Evolutionary conservation across 441 rosid species (phyloP).

Genomic region (Iberis amara): DNA sequence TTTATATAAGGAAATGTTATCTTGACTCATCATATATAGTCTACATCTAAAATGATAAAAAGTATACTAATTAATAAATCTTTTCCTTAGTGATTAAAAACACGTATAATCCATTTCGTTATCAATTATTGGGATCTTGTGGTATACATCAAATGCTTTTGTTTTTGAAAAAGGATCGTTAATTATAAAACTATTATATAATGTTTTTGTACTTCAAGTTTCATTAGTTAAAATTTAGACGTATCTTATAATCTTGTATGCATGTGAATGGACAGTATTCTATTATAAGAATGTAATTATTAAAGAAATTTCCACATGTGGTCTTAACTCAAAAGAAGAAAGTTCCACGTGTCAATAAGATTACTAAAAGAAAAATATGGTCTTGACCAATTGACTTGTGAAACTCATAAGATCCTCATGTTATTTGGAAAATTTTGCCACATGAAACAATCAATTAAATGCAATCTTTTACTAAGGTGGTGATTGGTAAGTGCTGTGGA

Average conservation of each 20-base stretch:
- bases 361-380: background rate
- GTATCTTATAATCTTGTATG: conserved; percentile 26
- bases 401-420: conserved; percentile 21
- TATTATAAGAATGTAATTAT: conserved; percentile 10
- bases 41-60: conserved; percentile 4
- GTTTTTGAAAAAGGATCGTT: background rate
- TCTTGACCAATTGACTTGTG: conserved; percentile 14
- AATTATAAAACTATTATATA: background rate
- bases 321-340: conserved; percentile 14
- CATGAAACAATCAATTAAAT: conserved; percentile 20
- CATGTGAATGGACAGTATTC: conserved; percentile 22
- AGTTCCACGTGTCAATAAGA: conserved; percentile 23
- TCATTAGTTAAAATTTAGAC: conserved; percentile 21
- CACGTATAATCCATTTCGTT: conserved; percentile 18
- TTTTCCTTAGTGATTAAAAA: conserved; percentile 16
- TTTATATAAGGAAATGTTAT: background rate
- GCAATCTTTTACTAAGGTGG: background rate
- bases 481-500: too few relatives aligned
- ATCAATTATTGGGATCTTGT: conserved; percentile 20
- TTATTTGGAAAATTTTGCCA: conserved; percentile 14
- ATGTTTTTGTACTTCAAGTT: conserved; percentile 26
- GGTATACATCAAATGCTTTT: conserved; percentile 22
- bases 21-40: background rate
- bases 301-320: conserved; percentile 20
- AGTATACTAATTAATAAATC: background rate